Base-by-base conservation (phyloP, 257 asterid species). In the Nicotiana paniculata region DNA sequence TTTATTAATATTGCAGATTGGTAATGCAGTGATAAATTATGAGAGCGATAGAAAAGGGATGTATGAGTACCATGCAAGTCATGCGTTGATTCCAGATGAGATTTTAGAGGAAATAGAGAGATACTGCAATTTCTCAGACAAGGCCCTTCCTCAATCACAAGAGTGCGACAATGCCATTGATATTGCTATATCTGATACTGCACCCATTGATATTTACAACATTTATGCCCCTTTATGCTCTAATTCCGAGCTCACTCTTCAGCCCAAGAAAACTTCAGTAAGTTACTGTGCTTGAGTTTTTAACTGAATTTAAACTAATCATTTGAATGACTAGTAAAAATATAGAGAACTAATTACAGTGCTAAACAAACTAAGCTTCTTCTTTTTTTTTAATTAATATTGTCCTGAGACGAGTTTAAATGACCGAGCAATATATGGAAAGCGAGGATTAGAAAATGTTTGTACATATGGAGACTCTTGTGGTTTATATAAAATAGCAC, bases 11-110 rank as follows among this genome's bases (percentile, higher is more conserved):
- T 17, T 4, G 17, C 88, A 89, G 92, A 87, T 89, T 62, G 92
- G 92, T 24, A 89, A 89, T 51, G 88, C 92, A 9, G 86, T 80
- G 64, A 64, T 87, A 6, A 82, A 87, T 53, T 85, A 79, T 74
- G 77, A 85, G 4, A 83, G 86, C 3, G 88, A 84, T 39, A 32
- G 54, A 24, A 28, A 11, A 18, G 92, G 89, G 1, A 65, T 81
- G 39, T 32, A 77, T 3, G 92, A 89, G 7, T 87, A 87, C 35
- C 79, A 86, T 0, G 84, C 86, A 84, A 81, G 82, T 62, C 90
- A 87, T 80, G 90, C 88, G 8, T 82, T 89, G 35, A 82, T 87
- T 18, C 84, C 90, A 7, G 92, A 89, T 77, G 86, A 86, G 83
- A 68, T 83, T 28, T 81, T 81, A 18, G 57, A 63, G 13, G 81